phyloP scores from a whole-genome alignment of 345 rosid genomes.

The Punica granatum region DNA sequence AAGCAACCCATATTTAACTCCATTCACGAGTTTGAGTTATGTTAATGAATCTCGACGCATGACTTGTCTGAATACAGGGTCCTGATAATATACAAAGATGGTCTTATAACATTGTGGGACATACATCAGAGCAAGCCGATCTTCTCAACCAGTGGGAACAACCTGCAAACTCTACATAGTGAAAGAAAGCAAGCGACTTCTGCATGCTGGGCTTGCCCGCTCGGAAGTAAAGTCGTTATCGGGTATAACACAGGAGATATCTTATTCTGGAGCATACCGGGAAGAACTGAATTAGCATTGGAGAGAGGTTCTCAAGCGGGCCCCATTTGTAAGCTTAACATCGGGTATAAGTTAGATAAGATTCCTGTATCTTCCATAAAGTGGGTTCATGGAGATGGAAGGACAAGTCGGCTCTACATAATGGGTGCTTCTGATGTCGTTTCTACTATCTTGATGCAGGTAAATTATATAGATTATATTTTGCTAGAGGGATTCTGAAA shows the following conservation, averaged over 20 bases:
- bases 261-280: slow-evolving; percentile 58
- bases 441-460: slow-evolving; percentile 57
- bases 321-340: slow-evolving; percentile 63
- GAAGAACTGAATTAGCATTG: slow-evolving; percentile 26
- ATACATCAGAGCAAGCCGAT: slow-evolving; percentile 54
- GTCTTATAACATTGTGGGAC: slow-evolving; percentile 68
- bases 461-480: slow-evolving; percentile 7
- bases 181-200: slow-evolving; percentile 71
- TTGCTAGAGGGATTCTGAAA: neutral
- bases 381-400: slow-evolving; percentile 67
- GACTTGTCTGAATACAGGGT: slow-evolving; percentile 38
- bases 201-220: slow-evolving; percentile 86
- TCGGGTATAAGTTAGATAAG: slow-evolving; percentile 75
- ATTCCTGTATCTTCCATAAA: slow-evolving; percentile 57
- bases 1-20: neutral
- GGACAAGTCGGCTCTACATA: slow-evolving; percentile 62
- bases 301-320: slow-evolving; percentile 32
- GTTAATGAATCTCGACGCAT: neutral
- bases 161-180: slow-evolving; percentile 34
- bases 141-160: slow-evolving; percentile 49
- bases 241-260: slow-evolving; percentile 86
- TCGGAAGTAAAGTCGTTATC: slow-evolving; percentile 71
- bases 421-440: slow-evolving; percentile 48
- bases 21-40: neutral
- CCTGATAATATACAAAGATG: slow-evolving; percentile 63